phyloP scores from a whole-genome alignment of 2,329 filamentous ascomycete genomes.

The Bisporella sp. region DNA sequence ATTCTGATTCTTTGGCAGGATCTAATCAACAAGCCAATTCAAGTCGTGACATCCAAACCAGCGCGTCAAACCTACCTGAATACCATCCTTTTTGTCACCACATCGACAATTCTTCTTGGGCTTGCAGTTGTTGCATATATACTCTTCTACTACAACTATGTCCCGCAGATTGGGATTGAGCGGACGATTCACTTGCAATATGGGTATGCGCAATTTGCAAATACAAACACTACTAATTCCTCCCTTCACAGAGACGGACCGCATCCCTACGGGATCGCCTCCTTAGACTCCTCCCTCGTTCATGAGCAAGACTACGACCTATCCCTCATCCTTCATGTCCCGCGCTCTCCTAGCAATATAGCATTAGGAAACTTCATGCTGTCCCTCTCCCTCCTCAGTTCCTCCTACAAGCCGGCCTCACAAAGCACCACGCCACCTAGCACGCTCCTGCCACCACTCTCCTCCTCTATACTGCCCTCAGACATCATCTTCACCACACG shows the following conservation, averaged over 20 bases:
- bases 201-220: conserved; percentile 34
- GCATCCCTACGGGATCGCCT: conserved; percentile 25
- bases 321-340: conserved; percentile 65
- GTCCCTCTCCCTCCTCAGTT: conserved; percentile 61
- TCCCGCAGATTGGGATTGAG: conserved; percentile 57
- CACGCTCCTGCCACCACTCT: conserved; percentile 2
- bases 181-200: conserved; percentile 61
- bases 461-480: conserved; percentile 4
- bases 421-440: conserved; percentile 20
- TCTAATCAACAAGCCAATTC: conserved; percentile 44
- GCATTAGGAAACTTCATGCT: conserved; percentile 92
- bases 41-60: conserved; percentile 49
- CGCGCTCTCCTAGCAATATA: conserved; percentile 69
- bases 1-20: conserved; percentile 33
- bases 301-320: conserved; percentile 81
- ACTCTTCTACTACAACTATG: conserved; percentile 62
- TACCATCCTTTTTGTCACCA: conserved; percentile 32
- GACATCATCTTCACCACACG: conserved; percentile 55
- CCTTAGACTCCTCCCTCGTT: conserved; percentile 44
- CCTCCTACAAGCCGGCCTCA: conserved; percentile 29
- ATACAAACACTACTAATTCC: conserved; percentile 1
- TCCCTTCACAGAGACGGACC: conserved; percentile 29
- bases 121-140: conserved; percentile 54
- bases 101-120: conserved; percentile 47
- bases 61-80: conserved; percentile 60